Evolutionary conservation across 257 asterid genomes (phyloP).

Genomic region (Solanum etuberosum): DNA sequence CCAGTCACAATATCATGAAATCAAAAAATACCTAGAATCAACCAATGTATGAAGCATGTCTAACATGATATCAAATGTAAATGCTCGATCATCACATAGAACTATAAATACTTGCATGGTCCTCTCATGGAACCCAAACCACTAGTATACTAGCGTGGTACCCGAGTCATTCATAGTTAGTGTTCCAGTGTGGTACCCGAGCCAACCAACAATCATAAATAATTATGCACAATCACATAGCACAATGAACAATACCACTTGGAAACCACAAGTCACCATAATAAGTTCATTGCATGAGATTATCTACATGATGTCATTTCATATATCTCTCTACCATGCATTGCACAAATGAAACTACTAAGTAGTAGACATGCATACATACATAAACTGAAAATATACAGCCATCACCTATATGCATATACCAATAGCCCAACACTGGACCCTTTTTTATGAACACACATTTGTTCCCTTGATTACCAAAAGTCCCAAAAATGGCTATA

Average conservation of each 20-base stretch:
- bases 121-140: background rate
- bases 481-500: background rate
- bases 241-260: background rate
- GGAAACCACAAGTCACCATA: background rate
- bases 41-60: too few relatives aligned
- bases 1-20: background rate
- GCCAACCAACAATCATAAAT: background rate
- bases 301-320: background rate
- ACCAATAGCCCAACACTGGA: background rate
- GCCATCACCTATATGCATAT: background rate
- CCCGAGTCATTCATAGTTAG: background rate
- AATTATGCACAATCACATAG: background rate
- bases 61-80: background rate
- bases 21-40: background rate
- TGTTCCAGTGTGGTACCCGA: background rate
- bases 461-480: background rate
- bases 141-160: background rate
- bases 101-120: too few relatives aligned
- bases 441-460: background rate
- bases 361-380: background rate
- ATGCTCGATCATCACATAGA: background rate
- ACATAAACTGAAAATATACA: background rate
- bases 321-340: background rate
- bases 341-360: background rate
- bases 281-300: background rate